phyloP scores from a whole-genome alignment of 2,329 filamentous ascomycete species.

The Lecanicillium sp. region DNA sequence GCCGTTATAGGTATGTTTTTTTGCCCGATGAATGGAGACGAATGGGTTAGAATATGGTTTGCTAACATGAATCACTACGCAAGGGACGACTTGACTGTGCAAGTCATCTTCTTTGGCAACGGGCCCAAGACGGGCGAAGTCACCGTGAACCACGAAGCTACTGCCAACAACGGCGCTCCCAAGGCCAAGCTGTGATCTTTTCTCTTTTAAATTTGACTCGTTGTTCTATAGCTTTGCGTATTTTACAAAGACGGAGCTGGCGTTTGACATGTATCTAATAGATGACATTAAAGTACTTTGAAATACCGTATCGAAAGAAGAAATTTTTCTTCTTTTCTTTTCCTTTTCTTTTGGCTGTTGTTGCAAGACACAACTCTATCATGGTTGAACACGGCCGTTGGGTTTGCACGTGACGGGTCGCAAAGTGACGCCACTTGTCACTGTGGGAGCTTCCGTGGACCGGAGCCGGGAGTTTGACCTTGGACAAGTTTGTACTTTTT shows the following conservation, averaged over 20 bases:
- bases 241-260: too few relatives aligned
- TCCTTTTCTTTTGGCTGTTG: too few relatives aligned
- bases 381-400: too few relatives aligned
- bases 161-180: conserved; percentile 42
- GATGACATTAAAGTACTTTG: too few relatives aligned
- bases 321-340: too few relatives aligned
- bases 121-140: conserved; percentile 71
- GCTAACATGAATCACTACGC: conserved; percentile 18
- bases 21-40: conserved; percentile 8
- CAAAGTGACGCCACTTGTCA: conserved; percentile 1
- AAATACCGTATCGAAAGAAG: too few relatives aligned
- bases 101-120: conserved; percentile 97
- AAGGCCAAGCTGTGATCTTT: conserved; percentile 38
- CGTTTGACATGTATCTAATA: too few relatives aligned
- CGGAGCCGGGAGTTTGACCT: too few relatives aligned
- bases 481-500: too few relatives aligned
- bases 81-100: conserved; percentile 94
- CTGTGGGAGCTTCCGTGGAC: neutral
- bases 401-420: conserved; percentile 8
- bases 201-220: neutral
- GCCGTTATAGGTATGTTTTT: conserved; percentile 68
- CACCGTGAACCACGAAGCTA: conserved; percentile 80
- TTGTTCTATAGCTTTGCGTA: too few relatives aligned
- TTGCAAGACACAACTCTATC: too few relatives aligned
- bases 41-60: conserved; percentile 6